Base-by-base conservation (phyloP, 2,329 filamentous ascomycete species). In the Fusarium dlaminii region DNA sequence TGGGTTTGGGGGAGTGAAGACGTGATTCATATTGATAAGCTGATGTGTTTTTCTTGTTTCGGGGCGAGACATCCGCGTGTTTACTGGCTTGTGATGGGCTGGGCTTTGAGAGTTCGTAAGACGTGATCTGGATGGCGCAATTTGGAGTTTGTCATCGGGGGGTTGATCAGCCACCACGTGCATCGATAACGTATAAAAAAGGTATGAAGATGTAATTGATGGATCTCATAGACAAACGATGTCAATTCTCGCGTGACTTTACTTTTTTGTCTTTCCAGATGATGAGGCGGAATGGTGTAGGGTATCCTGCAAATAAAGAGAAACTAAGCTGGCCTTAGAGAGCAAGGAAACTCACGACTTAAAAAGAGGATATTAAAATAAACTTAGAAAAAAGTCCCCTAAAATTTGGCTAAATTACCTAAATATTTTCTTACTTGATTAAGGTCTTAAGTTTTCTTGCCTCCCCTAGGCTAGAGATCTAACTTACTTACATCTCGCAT, bases 101-200 rank as follows among this genome's bases (percentile, higher is more conserved):
- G 11, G 61, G 32, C 18, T 18, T 24, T 22, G 32, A 37, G 37
- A 4, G 59, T 63, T 75, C 74, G 74, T 68, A 73, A 76, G 74
- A 71, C 51, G 66, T 67, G 54, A 76, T 73, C 56, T 58, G 22
- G 64, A 76, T 76, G 73, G 74, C 74, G 74, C 72, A 63, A 76
- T 76, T 37, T 29, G 55, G 12, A 48, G 51, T 36, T 49, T 65
- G 30, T 46, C 43, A 42, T 39, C 24, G 30, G 11, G 45, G 42
- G 24, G 36, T 4, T 39, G 7, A 36, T 45, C 11, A 40, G 10
- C 36, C 30, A 68, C 34, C 56, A 63, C 63, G 37, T 63, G 67
- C n/a, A 20, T 32, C 7, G 5, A 66, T 45, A 42, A 30, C 18
- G 36, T 3, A 0, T 34, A 8, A 4, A 27, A 20, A 12, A 24